Percentiles rank a stretch among this genome's conserved stretches.
Evolutionary conservation across 2,329 filamentous ascomycete genomes (phyloP).

Genomic region (Sordariomycetes sp.): DNA sequence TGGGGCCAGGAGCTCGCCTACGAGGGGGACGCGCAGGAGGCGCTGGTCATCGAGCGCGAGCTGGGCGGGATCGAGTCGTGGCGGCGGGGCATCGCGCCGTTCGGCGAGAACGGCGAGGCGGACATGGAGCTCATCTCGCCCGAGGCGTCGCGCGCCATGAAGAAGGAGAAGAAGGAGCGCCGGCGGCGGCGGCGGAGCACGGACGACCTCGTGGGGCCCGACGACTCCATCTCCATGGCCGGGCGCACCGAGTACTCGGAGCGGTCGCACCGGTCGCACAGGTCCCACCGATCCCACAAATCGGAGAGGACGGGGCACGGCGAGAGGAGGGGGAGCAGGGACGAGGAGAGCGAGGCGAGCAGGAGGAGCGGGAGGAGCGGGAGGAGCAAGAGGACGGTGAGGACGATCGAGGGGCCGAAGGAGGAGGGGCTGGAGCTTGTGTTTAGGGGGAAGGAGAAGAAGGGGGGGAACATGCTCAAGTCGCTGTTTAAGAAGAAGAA

Average conservation of each 20-base stretch:
- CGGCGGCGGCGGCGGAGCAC: not conserved
- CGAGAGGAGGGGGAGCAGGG: conserved; percentile 12
- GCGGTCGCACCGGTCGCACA: conserved; percentile 7
- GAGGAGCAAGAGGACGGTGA: conserved; percentile 23
- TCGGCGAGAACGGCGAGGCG: conserved; percentile 33
- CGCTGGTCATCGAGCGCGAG: conserved; percentile 46
- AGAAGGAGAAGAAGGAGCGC: conserved; percentile 12
- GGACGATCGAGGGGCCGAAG: conserved; percentile 18
- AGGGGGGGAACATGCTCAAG: conserved; percentile 45
- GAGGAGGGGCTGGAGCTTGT: conserved; percentile 24
- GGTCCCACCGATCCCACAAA: conserved; percentile 2
- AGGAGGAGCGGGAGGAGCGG: conserved; percentile 12
- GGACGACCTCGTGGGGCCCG: conserved; percentile 15
- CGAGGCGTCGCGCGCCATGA: conserved; percentile 35
- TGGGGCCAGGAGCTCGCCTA: conserved; percentile 17
- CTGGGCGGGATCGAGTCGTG: conserved; percentile 48
- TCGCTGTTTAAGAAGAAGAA: conserved; percentile 47
- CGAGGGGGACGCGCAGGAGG: conserved; percentile 34
- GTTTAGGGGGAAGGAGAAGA: conserved; percentile 33
- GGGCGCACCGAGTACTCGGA: conserved; percentile 8
- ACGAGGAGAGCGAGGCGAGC: conserved; percentile 25
- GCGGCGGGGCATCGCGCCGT: conserved; percentile 43
- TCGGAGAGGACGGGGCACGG: conserved; percentile 13
- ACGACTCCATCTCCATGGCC: conserved; percentile 17
- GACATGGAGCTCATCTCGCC: conserved; percentile 49